Percentiles rank a stretch among this genome's conserved stretches.
Evolutionary conservation across 2,329 filamentous ascomycete genomes (phyloP).

Genomic region (Raffaelea albimanens): DNA sequence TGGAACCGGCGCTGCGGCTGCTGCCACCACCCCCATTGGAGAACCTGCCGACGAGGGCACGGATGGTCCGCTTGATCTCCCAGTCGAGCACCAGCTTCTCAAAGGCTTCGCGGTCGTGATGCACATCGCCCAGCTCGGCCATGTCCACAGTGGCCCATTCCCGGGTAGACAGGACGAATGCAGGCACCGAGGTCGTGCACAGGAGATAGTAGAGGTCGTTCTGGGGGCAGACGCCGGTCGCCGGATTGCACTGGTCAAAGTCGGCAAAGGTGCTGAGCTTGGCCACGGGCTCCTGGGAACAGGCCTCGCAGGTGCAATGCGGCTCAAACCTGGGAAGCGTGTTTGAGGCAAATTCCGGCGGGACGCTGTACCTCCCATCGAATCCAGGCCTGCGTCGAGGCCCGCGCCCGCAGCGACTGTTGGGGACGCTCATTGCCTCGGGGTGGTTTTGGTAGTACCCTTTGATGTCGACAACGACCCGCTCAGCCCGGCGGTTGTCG

Average conservation of each 20-base stretch:
- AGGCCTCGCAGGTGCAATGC: conserved; percentile 22
- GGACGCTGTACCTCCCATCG: too few relatives aligned
- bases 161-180: conserved; percentile 34
- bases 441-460: too few relatives aligned
- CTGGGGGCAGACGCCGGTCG: conserved; percentile 23
- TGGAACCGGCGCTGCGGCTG: too few relatives aligned
- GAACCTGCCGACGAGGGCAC: conserved; percentile 37
- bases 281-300: conserved; percentile 14
- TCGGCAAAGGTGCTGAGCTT: conserved; percentile 24
- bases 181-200: conserved; percentile 32
- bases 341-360: too few relatives aligned
- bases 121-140: conserved; percentile 27
- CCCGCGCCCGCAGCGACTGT: too few relatives aligned
- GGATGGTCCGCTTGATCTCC: conserved; percentile 37
- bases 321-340: too few relatives aligned
- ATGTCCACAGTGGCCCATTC: conserved; percentile 34
- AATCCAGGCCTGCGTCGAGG: too few relatives aligned
- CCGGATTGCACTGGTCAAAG: conserved; percentile 32
- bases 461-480: too few relatives aligned
- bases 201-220: conserved; percentile 34
- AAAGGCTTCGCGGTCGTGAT: conserved; percentile 37
- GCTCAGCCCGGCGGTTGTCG: too few relatives aligned
- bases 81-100: conserved; percentile 39
- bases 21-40: conserved; percentile 24
- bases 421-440: too few relatives aligned